phyloP scores from a whole-genome alignment of 306 rosid species.

The Hippophae tibetana region DNA sequence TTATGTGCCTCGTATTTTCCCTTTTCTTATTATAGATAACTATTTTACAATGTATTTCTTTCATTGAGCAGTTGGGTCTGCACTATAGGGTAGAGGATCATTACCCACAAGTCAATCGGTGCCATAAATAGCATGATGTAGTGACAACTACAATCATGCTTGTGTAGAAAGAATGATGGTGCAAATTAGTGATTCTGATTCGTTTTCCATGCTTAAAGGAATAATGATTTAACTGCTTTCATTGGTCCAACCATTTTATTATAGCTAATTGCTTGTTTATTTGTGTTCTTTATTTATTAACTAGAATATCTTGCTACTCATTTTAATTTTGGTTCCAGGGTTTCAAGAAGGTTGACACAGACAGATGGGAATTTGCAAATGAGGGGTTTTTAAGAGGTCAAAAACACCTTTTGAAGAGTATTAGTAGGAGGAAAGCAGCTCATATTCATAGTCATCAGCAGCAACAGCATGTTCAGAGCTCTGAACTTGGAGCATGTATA shows the following conservation, averaged over 20 bases:
- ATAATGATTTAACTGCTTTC: not conserved
- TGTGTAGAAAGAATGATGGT: not conserved
- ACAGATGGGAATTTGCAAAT: conserved; percentile 62
- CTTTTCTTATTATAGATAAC: no score
- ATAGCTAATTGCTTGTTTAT: not conserved
- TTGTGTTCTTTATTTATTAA: not conserved
- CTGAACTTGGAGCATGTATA: conserved; percentile 30
- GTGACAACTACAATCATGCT: not conserved
- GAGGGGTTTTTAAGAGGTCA: conserved; percentile 57
- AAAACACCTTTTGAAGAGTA: conserved; percentile 42
- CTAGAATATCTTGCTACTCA: not conserved
- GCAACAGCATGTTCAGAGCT: conserved; percentile 19
- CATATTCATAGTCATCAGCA: conserved; percentile 31
- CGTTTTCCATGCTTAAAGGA: not conserved
- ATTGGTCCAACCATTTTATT: not conserved
- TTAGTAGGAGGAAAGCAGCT: conserved; percentile 38
- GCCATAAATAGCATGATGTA: not conserved
- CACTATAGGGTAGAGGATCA: no score
- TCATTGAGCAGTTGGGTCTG: no score
- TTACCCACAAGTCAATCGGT: no score
- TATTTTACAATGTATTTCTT: no score
- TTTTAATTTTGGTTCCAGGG: conserved; percentile 38
- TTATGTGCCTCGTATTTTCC: no score
- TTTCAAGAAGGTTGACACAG: conserved; percentile 54
- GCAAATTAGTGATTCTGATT: not conserved